phyloP scores from a whole-genome alignment of 2,329 filamentous ascomycete species.

The Clarireedia sp. region DNA sequence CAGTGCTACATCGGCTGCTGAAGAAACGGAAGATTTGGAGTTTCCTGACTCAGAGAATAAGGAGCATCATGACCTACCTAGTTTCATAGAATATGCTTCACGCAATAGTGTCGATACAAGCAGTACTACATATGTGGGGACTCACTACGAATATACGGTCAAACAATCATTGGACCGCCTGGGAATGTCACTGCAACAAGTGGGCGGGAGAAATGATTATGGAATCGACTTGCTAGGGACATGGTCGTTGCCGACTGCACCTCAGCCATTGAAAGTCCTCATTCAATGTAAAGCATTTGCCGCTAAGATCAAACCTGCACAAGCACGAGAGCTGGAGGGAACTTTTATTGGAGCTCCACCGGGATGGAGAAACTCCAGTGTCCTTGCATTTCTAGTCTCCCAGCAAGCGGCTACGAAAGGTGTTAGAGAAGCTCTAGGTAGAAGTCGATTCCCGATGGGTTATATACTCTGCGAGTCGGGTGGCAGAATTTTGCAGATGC shows the following conservation, averaged over 20 bases:
- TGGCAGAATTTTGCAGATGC: constrained; percentile 56
- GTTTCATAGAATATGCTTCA: constrained; percentile 56
- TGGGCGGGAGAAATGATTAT: constrained; percentile 58
- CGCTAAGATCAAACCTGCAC: constrained; percentile 44
- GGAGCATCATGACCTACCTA: constrained; percentile 54
- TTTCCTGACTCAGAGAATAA: constrained; percentile 40
- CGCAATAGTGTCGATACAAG: constrained; percentile 45
- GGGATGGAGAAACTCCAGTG: constrained; percentile 55
- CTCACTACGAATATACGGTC: constrained; percentile 68
- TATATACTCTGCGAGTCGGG: constrained; percentile 54
- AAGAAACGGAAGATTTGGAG: constrained; percentile 22
- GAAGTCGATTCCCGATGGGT: constrained; percentile 62
- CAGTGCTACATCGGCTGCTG: constrained; percentile 3
- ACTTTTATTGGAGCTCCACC: constrained; percentile 65
- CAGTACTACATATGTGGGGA: constrained; percentile 61
- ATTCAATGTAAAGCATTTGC: constrained; percentile 63
- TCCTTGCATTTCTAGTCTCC: constrained; percentile 64
- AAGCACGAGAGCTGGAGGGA: constrained; percentile 71
- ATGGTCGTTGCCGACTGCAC: constrained; percentile 50
- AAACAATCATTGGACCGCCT: constrained; percentile 47
- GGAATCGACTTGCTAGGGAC: constrained; percentile 69
- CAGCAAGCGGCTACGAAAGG: constrained; percentile 68
- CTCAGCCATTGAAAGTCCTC: constrained; percentile 38
- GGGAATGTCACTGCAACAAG: constrained; percentile 56
- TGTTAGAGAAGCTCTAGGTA: constrained; percentile 61